Percentiles rank a stretch among this genome's conserved stretches.
phyloP scores from a whole-genome alignment of 2,329 filamentous ascomycete genomes.

The Pseudocercospora cruenta region DNA sequence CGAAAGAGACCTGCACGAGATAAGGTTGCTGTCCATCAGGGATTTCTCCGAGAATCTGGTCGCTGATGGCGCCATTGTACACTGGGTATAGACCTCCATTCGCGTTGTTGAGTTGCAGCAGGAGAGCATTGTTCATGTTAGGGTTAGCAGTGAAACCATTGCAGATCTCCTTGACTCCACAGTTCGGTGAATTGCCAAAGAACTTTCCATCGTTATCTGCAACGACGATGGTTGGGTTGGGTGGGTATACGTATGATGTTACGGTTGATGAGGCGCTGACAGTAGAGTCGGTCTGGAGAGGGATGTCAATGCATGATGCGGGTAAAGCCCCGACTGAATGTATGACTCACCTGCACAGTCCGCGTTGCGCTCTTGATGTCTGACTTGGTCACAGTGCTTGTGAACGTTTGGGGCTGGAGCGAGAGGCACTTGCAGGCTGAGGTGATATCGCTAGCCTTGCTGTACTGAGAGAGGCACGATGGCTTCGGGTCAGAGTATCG shows the following conservation, averaged over 20 bases:
- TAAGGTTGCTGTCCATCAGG: neutral
- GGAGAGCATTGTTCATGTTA: neutral
- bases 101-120: neutral
- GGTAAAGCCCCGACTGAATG: neutral
- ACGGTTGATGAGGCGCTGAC: neutral
- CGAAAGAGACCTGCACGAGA: neutral
- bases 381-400: conserved; percentile 4
- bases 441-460: neutral
- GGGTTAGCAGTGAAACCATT: neutral
- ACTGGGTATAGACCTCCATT: neutral
- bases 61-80: neutral
- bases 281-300: neutral
- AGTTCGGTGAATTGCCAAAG: neutral
- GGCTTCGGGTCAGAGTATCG: conserved; percentile 1
- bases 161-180: neutral
- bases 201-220: neutral
- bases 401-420: conserved; percentile 5
- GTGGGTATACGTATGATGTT: neutral
- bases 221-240: neutral
- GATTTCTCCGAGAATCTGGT: neutral
- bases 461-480: conserved; percentile 4
- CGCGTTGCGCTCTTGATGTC: neutral
- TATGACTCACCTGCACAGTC: neutral
- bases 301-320: neutral
- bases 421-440: conserved; percentile 14